Conservation (phyloP, 805 yeast species). For the Tetrapisispora phaffii region DNA sequence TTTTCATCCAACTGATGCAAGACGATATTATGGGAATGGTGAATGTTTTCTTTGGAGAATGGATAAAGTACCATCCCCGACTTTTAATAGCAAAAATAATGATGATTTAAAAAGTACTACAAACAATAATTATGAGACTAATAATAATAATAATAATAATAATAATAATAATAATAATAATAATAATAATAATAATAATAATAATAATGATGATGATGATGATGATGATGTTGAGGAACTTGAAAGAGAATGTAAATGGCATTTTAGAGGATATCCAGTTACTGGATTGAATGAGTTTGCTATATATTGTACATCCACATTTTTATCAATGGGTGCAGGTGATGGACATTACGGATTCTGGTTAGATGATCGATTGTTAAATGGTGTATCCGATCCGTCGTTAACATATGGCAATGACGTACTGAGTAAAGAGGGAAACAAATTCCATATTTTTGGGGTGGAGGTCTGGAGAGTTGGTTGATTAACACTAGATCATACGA, state of each 20-base stretch:
- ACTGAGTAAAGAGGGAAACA: conserved; percentile 47
- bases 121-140: conserved; percentile 2
- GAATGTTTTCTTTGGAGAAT: conserved; percentile 88
- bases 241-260: conserved; percentile 24
- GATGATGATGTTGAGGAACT: conserved; percentile 3
- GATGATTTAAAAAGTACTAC: background rate
- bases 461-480: conserved; percentile 78
- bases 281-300: conserved; percentile 83
- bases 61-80: conserved; percentile 32
- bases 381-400: conserved; percentile 71
- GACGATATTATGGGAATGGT: conserved; percentile 83
- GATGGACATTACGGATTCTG: conserved; percentile 88
- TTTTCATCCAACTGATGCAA: conserved; percentile 59
- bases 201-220: conserved; percentile 15
- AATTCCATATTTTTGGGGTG: conserved; percentile 64
- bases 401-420: conserved; percentile 87
- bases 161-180: conserved; percentile 13
- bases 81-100: conserved; percentile 7
- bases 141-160: conserved; percentile 6
- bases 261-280: conserved; percentile 74
- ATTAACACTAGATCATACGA: background rate
- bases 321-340: conserved; percentile 82
- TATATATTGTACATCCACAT: conserved; percentile 68
- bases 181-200: conserved; percentile 1
- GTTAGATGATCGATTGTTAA: conserved; percentile 62